Evolutionary conservation across 108 stramenopile genomes (phyloP).

Genomic region (Aurantiochytrium sp.): DNA sequence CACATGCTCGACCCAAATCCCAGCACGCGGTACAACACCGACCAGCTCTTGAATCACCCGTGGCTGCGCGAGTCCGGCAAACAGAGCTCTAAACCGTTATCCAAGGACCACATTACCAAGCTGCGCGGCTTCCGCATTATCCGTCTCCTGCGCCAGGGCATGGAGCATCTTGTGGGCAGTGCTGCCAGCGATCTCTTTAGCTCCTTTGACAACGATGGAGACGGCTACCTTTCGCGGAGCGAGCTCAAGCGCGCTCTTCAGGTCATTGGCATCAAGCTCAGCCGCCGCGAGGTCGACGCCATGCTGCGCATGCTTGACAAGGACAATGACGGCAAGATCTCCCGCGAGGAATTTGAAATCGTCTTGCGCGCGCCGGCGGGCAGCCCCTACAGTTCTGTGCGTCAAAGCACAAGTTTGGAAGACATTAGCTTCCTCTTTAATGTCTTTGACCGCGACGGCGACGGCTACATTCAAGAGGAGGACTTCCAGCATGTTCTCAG

Average conservation of each 20-base stretch:
- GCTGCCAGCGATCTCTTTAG: neutral
- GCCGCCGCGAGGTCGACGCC: neutral
- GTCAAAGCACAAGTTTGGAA: neutral
- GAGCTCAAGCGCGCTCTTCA: neutral
- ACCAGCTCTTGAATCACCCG: slow-evolving; percentile 84
- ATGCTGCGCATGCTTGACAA: neutral
- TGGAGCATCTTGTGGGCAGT: neutral
- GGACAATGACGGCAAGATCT: slow-evolving; percentile 12
- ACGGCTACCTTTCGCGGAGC: neutral
- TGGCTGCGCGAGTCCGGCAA: slow-evolving; percentile 59
- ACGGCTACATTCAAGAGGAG: neutral
- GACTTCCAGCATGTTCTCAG: slow-evolving; percentile 12
- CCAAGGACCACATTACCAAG: neutral
- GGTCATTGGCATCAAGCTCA: neutral
- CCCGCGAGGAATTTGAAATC: neutral
- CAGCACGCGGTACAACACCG: slow-evolving; percentile 72
- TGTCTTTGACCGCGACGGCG: slow-evolving; percentile 8
- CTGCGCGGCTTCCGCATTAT: slow-evolving; percentile 10
- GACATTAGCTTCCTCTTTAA: neutral
- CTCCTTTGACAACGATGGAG: neutral
- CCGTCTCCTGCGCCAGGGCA: neutral
- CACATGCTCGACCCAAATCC: slow-evolving; percentile 81
- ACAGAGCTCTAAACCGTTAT: neutral
- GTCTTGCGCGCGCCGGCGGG: neutral
- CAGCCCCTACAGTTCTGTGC: slow-evolving; percentile 7